Evolutionary conservation across 106 monocot species (phyloP), one percentile per base, ranked within the genome.

Genomic region (Dioscorea dumetorum): DNA sequence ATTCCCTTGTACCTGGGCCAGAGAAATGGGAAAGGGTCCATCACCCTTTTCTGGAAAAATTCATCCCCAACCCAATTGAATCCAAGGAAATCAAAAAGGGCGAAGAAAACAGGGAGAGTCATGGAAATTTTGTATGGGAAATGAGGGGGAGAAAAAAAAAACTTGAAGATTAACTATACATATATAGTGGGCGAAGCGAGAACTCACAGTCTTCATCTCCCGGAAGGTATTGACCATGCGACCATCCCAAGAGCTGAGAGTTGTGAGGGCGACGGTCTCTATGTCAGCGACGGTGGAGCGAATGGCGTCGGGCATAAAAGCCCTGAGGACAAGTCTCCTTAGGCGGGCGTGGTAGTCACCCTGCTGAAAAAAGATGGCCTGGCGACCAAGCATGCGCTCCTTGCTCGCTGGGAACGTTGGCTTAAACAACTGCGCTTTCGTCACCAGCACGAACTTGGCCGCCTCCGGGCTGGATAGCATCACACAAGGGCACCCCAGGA

Each of bases 321-420:
- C 90, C 5, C 94, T 74, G 32, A 90, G 74, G 24, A 90, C 87
- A 50, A 94, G 82, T 53, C 76, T 73, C 15, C 94, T 60, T 23
- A 94, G 90, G 16, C 66, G 70, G 49, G 72, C 61, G 66, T 94
- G 94, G 78, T 94, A 94, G 0, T 80, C 77, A 0, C 94, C 94
- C 62, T 81, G 83, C 76, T 94, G 94, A 74, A 94, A 94, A 80
- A 94, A 94, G 85, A 94, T 91, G 35, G 94, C 90, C 85, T 90
- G 90, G 0, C 69, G 70, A 0, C 94, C 94, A 11, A 94, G 62
- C 85, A 91, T 87, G 48, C 87, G 68, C 90, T 94, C 94, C 70
- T 94, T 94, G 87, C 94, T 94, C 8, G 84, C 81, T 7, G 94
- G 94, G 74, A 81, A 94, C 17, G 94, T 94, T 3, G 94, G 90